A percentile compares a stretch with the other conserved stretches of the same genome.
Conservation (phyloP, 2,329 filamentous ascomycete genomes). For the Exophiala calicioides region DNA sequence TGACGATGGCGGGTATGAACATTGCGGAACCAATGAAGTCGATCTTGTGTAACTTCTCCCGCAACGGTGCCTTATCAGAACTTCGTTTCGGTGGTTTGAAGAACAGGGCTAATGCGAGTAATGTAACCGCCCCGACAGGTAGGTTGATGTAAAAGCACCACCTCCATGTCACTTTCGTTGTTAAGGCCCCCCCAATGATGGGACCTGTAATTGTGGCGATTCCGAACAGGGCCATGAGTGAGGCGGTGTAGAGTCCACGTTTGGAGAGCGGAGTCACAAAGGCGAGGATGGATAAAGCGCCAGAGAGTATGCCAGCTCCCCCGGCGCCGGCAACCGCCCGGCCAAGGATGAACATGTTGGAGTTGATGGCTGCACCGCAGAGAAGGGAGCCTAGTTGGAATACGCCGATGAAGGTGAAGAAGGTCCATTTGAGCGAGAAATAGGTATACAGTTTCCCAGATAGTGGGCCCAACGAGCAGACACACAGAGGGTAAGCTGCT, state of each 20-base stretch:
- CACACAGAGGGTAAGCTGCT: slow-evolving; percentile 39
- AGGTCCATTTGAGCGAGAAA: slow-evolving; percentile 38
- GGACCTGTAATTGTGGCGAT: slow-evolving; percentile 44
- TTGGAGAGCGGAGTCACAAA: slow-evolving; percentile 37
- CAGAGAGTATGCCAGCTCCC: slow-evolving; percentile 39
- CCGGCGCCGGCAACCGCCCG: slow-evolving; percentile 39
- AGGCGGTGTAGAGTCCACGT: slow-evolving; percentile 38
- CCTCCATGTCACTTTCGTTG: slow-evolving; percentile 37
- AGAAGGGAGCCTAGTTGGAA: slow-evolving; percentile 38
- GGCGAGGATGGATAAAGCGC: slow-evolving; percentile 46
- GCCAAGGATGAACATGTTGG: slow-evolving; percentile 35
- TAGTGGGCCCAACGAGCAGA: slow-evolving; percentile 49
- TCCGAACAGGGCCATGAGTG: slow-evolving; percentile 36
- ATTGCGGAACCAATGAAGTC: slow-evolving; percentile 31
- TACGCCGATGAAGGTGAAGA: slow-evolving; percentile 33
- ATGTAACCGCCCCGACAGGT: slow-evolving; percentile 41
- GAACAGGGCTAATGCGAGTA: slow-evolving; percentile 37
- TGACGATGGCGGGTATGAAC: slow-evolving; percentile 29
- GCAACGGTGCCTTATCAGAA: slow-evolving; percentile 5
- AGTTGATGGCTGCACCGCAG: slow-evolving; percentile 34
- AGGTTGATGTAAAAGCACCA: slow-evolving; percentile 47
- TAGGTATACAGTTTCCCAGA: slow-evolving; percentile 51
- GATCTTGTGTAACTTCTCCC: slow-evolving; percentile 21
- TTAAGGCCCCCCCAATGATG: slow-evolving; percentile 46
- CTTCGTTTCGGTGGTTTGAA: slow-evolving; percentile 9